phyloP scores from a whole-genome alignment of 2,329 filamentous ascomycete genomes.

The Coniochaeta pulveracea region DNA sequence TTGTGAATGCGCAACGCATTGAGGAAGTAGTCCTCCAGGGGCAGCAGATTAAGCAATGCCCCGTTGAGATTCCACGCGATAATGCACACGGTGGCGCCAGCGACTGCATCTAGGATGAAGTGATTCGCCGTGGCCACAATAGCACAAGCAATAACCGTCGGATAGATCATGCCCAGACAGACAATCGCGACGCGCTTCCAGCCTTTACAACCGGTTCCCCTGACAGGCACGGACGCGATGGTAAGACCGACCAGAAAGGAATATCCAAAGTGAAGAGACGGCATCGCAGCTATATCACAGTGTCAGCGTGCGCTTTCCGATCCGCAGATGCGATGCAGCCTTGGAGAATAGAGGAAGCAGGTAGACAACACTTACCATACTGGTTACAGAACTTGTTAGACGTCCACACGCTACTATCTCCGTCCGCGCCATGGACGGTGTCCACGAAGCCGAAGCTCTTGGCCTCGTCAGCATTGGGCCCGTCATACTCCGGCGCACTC shows the following conservation, averaged over 20 bases:
- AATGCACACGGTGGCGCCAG: slow-evolving; percentile 52
- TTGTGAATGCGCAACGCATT: slow-evolving; percentile 54
- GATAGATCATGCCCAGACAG: slow-evolving; percentile 48
- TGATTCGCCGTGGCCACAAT: slow-evolving; percentile 66
- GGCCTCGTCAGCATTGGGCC: slow-evolving; percentile 42
- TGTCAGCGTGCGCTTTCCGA: slow-evolving; percentile 6
- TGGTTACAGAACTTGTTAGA: slow-evolving; percentile 66
- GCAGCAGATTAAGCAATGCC: slow-evolving; percentile 49
- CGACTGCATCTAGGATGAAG: slow-evolving; percentile 60
- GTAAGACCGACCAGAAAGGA: slow-evolving; percentile 62
- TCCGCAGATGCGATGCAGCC: background rate
- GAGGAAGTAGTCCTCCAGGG: slow-evolving; percentile 58
- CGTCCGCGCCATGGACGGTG: slow-evolving; percentile 41
- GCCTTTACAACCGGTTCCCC: slow-evolving; percentile 36
- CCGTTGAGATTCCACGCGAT: slow-evolving; percentile 48
- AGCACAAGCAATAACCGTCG: slow-evolving; percentile 51
- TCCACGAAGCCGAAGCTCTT: slow-evolving; percentile 52
- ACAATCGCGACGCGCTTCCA: slow-evolving; percentile 35
- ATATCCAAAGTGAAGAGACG: slow-evolving; percentile 66
- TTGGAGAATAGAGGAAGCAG: background rate
- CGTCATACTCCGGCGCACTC: slow-evolving; percentile 42
- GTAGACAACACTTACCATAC: slow-evolving; percentile 43
- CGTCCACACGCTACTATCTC: slow-evolving; percentile 59
- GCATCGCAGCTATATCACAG: slow-evolving; percentile 51
- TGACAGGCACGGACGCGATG: slow-evolving; percentile 52